A percentile compares a stretch with the other conserved stretches of the same genome.
Evolutionary conservation across 371 early-diverging fungal species (phyloP).

Genomic region (Nosema bombycis): DNA sequence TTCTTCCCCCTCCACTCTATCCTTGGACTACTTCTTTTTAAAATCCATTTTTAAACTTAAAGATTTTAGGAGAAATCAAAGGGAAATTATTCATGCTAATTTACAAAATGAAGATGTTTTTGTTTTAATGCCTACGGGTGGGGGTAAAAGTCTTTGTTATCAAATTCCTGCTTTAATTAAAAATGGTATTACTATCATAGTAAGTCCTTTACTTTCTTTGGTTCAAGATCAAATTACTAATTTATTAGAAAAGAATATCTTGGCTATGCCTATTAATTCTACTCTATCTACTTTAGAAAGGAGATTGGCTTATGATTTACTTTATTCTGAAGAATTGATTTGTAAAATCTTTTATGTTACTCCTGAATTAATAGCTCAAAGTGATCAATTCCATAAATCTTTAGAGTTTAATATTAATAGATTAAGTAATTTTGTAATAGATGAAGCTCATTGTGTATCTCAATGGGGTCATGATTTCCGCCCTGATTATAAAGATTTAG

Average conservation of each 20-base stretch:
- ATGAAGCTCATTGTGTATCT: constrained; percentile 93
- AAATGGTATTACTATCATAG: constrained; percentile 79
- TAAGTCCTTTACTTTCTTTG: constrained; percentile 87
- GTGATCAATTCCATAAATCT: constrained; percentile 70
- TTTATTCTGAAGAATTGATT: constrained; percentile 63
- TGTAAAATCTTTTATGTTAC: constrained; percentile 79
- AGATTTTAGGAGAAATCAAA: constrained; percentile 80
- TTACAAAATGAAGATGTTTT: constrained; percentile 80
- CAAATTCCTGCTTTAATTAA: constrained; percentile 80
- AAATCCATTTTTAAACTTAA: constrained; percentile 69
- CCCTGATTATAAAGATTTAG: constrained; percentile 65
- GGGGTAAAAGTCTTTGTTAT: constrained; percentile 94
- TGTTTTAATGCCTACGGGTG: constrained; percentile 98
- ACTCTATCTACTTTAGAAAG: constrained; percentile 65
- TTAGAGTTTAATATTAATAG: constrained; percentile 26
- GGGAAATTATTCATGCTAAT: constrained; percentile 81
- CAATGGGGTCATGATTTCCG: constrained; percentile 92
- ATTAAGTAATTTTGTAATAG: constrained; percentile 77
- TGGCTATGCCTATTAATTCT: constrained; percentile 70
- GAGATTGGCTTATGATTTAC: constrained; percentile 67
- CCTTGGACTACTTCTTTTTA: constrained; percentile 33
- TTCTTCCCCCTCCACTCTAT: not conserved
- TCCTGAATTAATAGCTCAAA: constrained; percentile 80
- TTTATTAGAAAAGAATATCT: constrained; percentile 72
- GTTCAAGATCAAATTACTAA: constrained; percentile 91